Evolutionary conservation across 495 filamentous ascomycete genomes (phyloP), one percentile per base, ranked within the genome.

Genomic region (Chaetomium fimeti): DNA sequence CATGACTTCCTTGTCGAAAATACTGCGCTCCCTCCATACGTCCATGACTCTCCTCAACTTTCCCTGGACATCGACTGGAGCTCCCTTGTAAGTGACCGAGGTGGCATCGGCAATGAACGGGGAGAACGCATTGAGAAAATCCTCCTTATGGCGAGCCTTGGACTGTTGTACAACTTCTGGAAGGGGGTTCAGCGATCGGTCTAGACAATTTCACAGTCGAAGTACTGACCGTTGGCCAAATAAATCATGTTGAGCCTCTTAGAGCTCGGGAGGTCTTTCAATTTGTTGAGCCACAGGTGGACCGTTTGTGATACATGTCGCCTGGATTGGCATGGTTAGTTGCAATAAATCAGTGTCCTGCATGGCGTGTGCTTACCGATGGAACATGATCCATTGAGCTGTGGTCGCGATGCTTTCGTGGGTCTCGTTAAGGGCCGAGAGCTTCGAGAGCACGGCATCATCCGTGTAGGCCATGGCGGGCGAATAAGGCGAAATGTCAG

Each of bases 371-470:
- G 62, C 78, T 69, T 89, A 96, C 93, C 92, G 88, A 78, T 99
- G 92, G 74, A 98, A 99, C 89, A 98, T 92, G 62, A 99, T 90
- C 95, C 95, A 99, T 88, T 97, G 93, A 51, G 92, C 89, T 57
- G 95, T 92, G 54, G 91, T 90, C 53, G 95, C 91, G 69, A 98
- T 96, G 78, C 90, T 91, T 68, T 98, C 94, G 73, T 98, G 92
- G 15, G 90, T 92, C 79, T 98, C 94, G 78, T 96, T 96, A 53
- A 99, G 84, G 45, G 91, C 88, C 29, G 92, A 94, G 29, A 99
- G 88, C 83, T 97, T 97, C 55, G 94, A 90, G 68, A 89, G 85
- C 24, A 98, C 91, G 36, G 91, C 88, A 78, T 99, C 94, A 75
- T 96, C 91, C 57, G 88, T 93, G 77, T 96, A 98, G 28, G 94